Base-by-base conservation (phyloP, 2,329 filamentous ascomycete species). In the Escovopsis weberi region DNA sequence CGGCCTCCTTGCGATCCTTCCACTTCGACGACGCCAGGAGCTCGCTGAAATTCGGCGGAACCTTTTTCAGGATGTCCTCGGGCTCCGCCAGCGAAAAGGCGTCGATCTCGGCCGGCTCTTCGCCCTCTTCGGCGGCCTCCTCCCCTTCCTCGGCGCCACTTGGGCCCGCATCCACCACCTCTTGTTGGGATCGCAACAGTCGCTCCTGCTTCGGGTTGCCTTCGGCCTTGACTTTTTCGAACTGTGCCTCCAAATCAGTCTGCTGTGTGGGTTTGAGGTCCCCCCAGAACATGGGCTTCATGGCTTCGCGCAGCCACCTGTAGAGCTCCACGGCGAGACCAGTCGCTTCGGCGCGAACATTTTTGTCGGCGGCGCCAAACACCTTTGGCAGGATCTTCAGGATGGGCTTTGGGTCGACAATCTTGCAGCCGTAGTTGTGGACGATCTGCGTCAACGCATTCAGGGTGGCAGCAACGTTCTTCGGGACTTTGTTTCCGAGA, bases 221-320 rank as follows among this genome's bases (percentile, higher is more conserved):
- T 49, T 96, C 89, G 32, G 85, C 75, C 59, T 94, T 95, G 57
- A 95, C 75, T 53, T 85, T 87, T 55, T 96, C 91, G 49, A 98
- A 98, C 40, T 94, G 75, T 34, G 88, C 84, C 56, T 98, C 93
- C 44, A 98, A 67, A 56, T 98, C 93, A 47, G 81, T 78, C 60
- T 98, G 91, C 58, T 98, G 91, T 0, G 94, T 89, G 1, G 89
- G 83, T 60, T 98, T 98, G 47, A 98, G 64, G 45, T 98, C 91
- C 37, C 75, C 78, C 88, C 91, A 98, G 60, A 98, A 96, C 63
- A 96, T 82, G 33, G 89, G 86, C 60, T 98, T 98, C 80, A 98
- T 95, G 10, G 89, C 89, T 50, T 98, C 91, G 51, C 89, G 83
- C 32, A 98, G 70, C 91, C 93, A 98, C 62, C 91, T 74, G 63